Evolutionary conservation across 2,329 filamentous ascomycete species (phyloP).

Genomic region (Scedosporium aurantiacum): DNA sequence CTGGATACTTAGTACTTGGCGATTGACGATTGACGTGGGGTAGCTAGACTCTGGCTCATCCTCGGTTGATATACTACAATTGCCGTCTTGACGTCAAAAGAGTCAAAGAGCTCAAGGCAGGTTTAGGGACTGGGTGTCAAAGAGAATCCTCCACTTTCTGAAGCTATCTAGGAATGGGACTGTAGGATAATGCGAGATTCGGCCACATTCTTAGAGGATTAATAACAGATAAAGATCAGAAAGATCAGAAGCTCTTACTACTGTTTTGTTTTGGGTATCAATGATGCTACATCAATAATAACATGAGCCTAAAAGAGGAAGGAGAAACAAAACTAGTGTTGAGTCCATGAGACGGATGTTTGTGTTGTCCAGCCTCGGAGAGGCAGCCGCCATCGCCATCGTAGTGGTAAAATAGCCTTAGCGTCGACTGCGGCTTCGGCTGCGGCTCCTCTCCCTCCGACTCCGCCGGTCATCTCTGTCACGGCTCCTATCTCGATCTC

Average conservation of each 20-base stretch:
- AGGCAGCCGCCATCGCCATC: neutral
- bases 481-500: conserved; percentile 6
- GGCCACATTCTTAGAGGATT: no score
- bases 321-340: neutral
- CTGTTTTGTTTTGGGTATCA: neutral
- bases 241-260: no score
- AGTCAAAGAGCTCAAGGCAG: no score
- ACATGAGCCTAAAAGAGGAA: neutral
- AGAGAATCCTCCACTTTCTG: no score
- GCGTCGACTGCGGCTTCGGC: conserved; percentile 27
- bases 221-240: no score
- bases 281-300: neutral
- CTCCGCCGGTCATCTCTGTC: conserved; percentile 7
- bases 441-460: conserved; percentile 17
- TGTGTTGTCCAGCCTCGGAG: neutral
- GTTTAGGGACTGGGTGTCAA: no score
- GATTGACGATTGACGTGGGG: neutral
- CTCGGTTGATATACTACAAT: neutral
- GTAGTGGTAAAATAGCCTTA: conserved; percentile 18
- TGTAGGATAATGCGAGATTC: no score
- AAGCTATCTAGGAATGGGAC: no score
- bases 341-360: neutral
- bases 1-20: no score
- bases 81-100: no score
- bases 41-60: neutral